Percentiles rank a stretch among this genome's conserved stretches.
These are phyloP conservation scores for Actinomucor elegans DNA, from an alignment of 371 early-diverging fungal genomes.

Conservation along the genomic window DNA sequence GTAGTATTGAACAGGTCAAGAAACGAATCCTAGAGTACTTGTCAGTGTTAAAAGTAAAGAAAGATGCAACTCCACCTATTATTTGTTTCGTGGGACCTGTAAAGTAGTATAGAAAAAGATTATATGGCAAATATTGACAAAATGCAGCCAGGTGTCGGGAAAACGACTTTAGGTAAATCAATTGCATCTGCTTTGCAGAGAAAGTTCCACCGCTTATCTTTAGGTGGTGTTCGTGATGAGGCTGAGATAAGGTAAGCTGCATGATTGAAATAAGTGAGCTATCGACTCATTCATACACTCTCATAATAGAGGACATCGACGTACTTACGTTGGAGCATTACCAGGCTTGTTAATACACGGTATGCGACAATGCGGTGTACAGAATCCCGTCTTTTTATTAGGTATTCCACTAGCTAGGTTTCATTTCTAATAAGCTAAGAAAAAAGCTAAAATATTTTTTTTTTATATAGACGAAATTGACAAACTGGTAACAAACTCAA, in stretches of 20 bases:
- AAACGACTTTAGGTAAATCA: constrained; percentile 77
- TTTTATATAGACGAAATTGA: constrained; percentile 76
- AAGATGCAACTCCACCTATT: constrained; percentile 76
- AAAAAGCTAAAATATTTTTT: too few relatives aligned
- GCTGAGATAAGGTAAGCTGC: constrained; percentile 71
- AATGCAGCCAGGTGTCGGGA: constrained; percentile 74
- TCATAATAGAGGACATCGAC: constrained; percentile 68
- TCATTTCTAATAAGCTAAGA: background rate
- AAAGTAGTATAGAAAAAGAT: background rate
- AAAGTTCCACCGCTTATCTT: constrained; percentile 78
- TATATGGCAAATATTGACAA: background rate
- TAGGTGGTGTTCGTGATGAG: constrained; percentile 90
- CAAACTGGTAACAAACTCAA: constrained; percentile 67
- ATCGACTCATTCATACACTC: background rate
- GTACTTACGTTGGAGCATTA: constrained; percentile 88
- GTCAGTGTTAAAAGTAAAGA: constrained; percentile 76
- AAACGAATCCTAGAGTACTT: constrained; percentile 80
- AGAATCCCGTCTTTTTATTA: constrained; percentile 79
- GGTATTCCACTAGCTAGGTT: constrained; percentile 25
- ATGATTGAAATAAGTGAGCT: background rate
- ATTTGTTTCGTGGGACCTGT: constrained; percentile 76
- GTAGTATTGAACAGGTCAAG: constrained; percentile 75
- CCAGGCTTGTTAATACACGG: constrained; percentile 85
- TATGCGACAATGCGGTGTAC: constrained; percentile 69
- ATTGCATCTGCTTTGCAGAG: constrained; percentile 79